These are phyloP conservation scores for Liquidambar formosana DNA, from an alignment of 164 flowering plant species.

Conservation along the genomic window DNA sequence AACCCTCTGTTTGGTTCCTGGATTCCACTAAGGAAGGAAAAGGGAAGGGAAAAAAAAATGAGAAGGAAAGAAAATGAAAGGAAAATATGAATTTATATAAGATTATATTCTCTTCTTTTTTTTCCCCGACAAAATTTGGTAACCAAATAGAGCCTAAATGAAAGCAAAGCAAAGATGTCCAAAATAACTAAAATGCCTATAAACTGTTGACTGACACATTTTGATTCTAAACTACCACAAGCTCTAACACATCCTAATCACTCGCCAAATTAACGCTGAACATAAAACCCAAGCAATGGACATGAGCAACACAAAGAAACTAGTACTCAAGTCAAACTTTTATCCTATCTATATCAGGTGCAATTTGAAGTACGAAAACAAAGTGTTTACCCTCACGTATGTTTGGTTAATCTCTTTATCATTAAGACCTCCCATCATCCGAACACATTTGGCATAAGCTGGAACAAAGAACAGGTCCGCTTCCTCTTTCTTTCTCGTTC, in stretches of 20 bases:
- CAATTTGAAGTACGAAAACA: neutral
- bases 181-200: neutral
- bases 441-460: constrained; percentile 80
- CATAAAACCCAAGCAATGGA: neutral
- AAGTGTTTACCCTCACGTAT: constrained; percentile 65
- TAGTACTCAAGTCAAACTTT: no score
- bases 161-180: neutral
- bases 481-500: constrained; percentile 76
- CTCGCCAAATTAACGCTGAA: neutral
- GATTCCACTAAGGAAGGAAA: no score
- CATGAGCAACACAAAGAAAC: no score
- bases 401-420: constrained; percentile 88
- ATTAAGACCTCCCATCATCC: constrained; percentile 86
- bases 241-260: neutral
- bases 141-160: no score
- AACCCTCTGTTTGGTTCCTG: no score
- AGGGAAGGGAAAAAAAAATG: no score
- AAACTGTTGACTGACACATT: neutral
- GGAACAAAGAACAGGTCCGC: constrained; percentile 97
- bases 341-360: no score
- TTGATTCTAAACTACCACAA: neutral
- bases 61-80: no score
- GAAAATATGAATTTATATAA: no score
- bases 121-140: no score
- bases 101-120: no score